phyloP scores from a whole-genome alignment of 2,329 filamentous ascomycete genomes.

The Colletotrichum sp. region DNA sequence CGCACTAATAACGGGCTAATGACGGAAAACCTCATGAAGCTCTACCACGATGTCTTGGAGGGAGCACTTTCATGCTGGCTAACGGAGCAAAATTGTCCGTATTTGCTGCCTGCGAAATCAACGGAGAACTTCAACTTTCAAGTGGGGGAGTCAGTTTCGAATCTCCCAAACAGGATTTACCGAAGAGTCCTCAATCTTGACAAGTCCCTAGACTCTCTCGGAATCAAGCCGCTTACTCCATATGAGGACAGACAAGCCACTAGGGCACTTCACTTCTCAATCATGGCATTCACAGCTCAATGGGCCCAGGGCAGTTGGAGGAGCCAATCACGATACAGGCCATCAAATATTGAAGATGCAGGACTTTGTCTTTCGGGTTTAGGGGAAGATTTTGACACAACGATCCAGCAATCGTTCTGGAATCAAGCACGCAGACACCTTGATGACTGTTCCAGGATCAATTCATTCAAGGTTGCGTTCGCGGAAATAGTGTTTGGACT shows the following conservation, averaged over 20 bases:
- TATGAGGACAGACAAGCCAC: slow-evolving; percentile 48
- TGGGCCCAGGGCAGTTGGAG: slow-evolving; percentile 47
- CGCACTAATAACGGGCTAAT: slow-evolving; percentile 40
- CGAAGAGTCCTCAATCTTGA: slow-evolving; percentile 54
- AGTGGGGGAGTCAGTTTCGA: slow-evolving; percentile 42
- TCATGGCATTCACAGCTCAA: slow-evolving; percentile 59
- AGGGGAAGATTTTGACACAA: slow-evolving; percentile 41
- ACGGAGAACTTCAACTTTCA: background rate
- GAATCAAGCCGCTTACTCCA: slow-evolving; percentile 43
- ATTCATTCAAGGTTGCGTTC: slow-evolving; percentile 41
- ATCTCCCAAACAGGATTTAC: slow-evolving; percentile 46
- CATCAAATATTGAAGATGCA: slow-evolving; percentile 13
- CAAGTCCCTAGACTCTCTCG: slow-evolving; percentile 41
- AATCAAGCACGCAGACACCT: slow-evolving; percentile 40
- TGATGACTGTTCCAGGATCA: slow-evolving; percentile 37
- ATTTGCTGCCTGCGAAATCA: slow-evolving; percentile 24
- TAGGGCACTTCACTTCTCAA: slow-evolving; percentile 51
- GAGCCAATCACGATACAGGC: background rate
- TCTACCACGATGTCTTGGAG: slow-evolving; percentile 61
- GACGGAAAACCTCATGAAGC: slow-evolving; percentile 47
- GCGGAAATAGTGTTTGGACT: slow-evolving; percentile 43
- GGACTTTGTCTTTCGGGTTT: background rate
- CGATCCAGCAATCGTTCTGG: slow-evolving; percentile 41
- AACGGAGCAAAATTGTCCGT: slow-evolving; percentile 58
- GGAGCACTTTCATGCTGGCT: slow-evolving; percentile 59